A percentile compares a stretch with the other conserved stretches of the same genome.
Evolutionary conservation across 345 rosid species (phyloP).

Genomic region (Euphorbia pulcherrima): DNA sequence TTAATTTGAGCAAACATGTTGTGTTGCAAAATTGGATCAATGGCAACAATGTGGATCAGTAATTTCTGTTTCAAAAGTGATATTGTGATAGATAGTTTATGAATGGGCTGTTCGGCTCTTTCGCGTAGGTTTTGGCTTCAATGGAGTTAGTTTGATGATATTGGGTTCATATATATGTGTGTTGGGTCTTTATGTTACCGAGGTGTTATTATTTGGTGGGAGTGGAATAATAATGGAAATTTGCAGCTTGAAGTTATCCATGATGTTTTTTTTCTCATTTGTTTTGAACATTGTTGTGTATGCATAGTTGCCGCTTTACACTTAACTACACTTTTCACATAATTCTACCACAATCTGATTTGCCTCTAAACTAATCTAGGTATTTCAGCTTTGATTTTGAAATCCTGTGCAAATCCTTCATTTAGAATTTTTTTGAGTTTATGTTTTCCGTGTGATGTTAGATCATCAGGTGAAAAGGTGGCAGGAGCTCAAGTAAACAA

Average conservation of each 20-base stretch:
- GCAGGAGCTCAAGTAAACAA: slow-evolving; percentile 68
- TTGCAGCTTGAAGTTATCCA: background rate
- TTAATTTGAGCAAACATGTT: background rate
- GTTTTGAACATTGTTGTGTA: background rate
- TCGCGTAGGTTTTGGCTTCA: background rate
- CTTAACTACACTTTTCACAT: background rate
- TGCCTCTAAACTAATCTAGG: background rate
- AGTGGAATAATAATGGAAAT: background rate
- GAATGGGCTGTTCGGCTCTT: background rate
- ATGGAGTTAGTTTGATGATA: background rate
- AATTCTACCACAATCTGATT: background rate
- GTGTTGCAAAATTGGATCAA: background rate
- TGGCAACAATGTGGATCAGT: background rate
- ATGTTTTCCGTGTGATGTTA: slow-evolving; percentile 11
- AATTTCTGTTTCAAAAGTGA: background rate
- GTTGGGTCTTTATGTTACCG: background rate
- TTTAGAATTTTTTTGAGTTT: background rate
- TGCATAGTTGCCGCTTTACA: background rate
- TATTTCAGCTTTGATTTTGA: too few species aligned
- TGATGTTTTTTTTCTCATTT: slow-evolving; percentile 2
- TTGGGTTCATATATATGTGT: background rate
- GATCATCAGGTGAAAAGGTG: slow-evolving; percentile 35
- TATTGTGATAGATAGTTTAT: background rate
- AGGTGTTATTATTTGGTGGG: background rate
- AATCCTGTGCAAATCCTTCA: too few species aligned